phyloP scores from a whole-genome alignment of 495 filamentous ascomycete species.

The Hypoxylon fragiforme region DNA sequence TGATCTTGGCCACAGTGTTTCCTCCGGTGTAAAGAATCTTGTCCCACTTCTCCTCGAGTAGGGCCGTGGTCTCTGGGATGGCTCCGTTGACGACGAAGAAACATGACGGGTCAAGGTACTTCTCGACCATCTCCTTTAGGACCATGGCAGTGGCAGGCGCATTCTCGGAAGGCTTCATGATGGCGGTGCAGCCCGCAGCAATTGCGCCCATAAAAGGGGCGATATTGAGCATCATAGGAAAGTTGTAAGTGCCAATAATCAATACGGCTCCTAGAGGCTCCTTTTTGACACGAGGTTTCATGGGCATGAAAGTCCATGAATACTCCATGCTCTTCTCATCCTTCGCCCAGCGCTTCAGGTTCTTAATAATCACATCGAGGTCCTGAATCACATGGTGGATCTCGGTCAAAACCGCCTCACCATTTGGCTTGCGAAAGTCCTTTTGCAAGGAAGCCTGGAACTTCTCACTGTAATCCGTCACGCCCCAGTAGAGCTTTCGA shows the following conservation, averaged over 20 bases:
- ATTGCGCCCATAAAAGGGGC: constrained; percentile 87
- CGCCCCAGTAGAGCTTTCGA: constrained; percentile 88
- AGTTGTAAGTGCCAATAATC: constrained; percentile 93
- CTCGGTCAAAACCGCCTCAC: constrained; percentile 74
- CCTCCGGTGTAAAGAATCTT: constrained; percentile 97
- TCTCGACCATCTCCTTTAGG: constrained; percentile 73
- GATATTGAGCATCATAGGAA: constrained; percentile 78
- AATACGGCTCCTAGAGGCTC: constrained; percentile 84
- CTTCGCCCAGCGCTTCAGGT: constrained; percentile 78
- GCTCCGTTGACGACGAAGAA: constrained; percentile 81
- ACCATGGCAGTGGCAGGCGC: constrained; percentile 74
- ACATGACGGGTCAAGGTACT: constrained; percentile 73
- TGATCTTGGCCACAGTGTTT: constrained; percentile 75
- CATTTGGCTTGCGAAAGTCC: constrained; percentile 73
- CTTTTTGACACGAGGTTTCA: constrained; percentile 79
- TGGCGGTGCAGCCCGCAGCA: constrained; percentile 82
- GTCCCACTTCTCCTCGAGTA: constrained; percentile 90
- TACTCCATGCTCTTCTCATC: constrained; percentile 73
- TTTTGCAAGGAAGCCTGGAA: constrained; percentile 69
- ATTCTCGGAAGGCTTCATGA: constrained; percentile 88
- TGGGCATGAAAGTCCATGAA: constrained; percentile 61
- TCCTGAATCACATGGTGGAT: constrained; percentile 75
- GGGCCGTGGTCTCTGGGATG: constrained; percentile 74
- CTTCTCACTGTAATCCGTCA: constrained; percentile 73
- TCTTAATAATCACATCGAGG: constrained; percentile 71